Conservation (phyloP, 2,329 filamentous ascomycete genomes). For the Fusarium xylarioides region DNA sequence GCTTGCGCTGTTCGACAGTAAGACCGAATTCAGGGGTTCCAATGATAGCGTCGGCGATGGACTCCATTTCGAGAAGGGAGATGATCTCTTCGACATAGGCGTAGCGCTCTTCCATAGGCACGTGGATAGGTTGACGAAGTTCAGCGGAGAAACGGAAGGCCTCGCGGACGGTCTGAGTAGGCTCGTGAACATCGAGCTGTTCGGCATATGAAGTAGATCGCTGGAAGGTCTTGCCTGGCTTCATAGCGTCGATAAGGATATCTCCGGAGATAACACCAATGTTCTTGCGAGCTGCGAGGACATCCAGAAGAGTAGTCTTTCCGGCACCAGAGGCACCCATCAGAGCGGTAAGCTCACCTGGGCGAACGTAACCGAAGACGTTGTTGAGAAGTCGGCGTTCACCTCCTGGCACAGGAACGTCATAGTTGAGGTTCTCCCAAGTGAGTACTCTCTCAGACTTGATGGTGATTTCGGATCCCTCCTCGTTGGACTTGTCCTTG, state of each 20-base stretch:
- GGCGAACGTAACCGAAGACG: constrained; percentile 75
- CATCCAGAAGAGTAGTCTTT: constrained; percentile 86
- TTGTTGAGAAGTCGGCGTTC: constrained; percentile 64
- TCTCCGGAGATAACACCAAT: constrained; percentile 68
- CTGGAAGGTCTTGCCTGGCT: constrained; percentile 68
- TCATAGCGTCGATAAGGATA: constrained; percentile 64
- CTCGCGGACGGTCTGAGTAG: constrained; percentile 69
- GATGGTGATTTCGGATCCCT: constrained; percentile 62
- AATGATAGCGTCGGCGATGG: constrained; percentile 67
- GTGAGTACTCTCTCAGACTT: constrained; percentile 76
- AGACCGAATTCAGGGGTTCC: constrained; percentile 73
- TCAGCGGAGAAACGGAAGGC: constrained; percentile 71
- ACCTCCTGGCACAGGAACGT: constrained; percentile 68
- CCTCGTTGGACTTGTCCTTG: constrained; percentile 55
- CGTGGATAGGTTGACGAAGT: constrained; percentile 64
- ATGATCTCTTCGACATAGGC: constrained; percentile 71
- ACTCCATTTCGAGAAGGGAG: constrained; percentile 65
- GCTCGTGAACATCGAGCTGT: constrained; percentile 70
- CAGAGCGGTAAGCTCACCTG: constrained; percentile 79
- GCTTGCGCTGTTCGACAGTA: constrained; percentile 72
- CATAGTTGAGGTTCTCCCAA: constrained; percentile 87
- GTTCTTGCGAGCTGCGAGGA: constrained; percentile 70
- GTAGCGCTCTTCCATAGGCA: constrained; percentile 64
- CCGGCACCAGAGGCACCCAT: constrained; percentile 89
- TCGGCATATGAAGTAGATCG: constrained; percentile 70